Evolutionary conservation across 1,139 yeast species (phyloP), one percentile per base, ranked within the genome.

Genomic region (Chernovozyma sophiae-reginae): DNA sequence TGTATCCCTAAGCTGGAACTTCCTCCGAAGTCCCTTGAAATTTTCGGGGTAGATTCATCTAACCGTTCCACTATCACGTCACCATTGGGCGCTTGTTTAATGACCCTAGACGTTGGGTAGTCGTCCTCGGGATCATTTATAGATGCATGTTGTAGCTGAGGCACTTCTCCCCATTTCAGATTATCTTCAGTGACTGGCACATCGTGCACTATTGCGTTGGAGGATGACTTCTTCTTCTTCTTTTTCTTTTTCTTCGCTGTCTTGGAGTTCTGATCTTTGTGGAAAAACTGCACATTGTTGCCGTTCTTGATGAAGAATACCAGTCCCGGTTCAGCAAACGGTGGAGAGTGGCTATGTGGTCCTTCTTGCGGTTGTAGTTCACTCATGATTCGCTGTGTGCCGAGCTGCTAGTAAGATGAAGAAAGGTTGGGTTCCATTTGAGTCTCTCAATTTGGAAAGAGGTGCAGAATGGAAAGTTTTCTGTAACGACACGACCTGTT

Each of bases 11-110:
- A 6, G 10, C 10, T 20, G 23, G 6, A 20, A 7, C 23, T 10
- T 10, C 8, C 6, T 6, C 23, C 23, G 23, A 7, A 7, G 23
- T 20, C 6, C 6, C 8, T 6, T 10, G 10, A 20, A 7, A 20
- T 20, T 20, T 6, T 7, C 6, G 30, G 33, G 25, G 23, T 37
- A n/a, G n/a, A n/a, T 19, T 57, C 65, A 34, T 68, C 68, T 45
- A 77, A 50, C 43, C 77, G 65, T 45, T 77, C 74, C 39, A 85
- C 85, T 43, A 83, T 72, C 20, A 84, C 85, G 49, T 81, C 85
- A 3, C 92, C 94, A 53, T 82, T 80, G 3, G 84, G 73, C 1
- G 78, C 83, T 53, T 81, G 83, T 51, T 80, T 82, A 45, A 84
- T 79, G 2, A 84, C 81, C 41, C 94, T 56, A 2, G 87, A 80